phyloP scores from a whole-genome alignment of 2,329 filamentous ascomycete species.

The Penicillium sp. region DNA sequence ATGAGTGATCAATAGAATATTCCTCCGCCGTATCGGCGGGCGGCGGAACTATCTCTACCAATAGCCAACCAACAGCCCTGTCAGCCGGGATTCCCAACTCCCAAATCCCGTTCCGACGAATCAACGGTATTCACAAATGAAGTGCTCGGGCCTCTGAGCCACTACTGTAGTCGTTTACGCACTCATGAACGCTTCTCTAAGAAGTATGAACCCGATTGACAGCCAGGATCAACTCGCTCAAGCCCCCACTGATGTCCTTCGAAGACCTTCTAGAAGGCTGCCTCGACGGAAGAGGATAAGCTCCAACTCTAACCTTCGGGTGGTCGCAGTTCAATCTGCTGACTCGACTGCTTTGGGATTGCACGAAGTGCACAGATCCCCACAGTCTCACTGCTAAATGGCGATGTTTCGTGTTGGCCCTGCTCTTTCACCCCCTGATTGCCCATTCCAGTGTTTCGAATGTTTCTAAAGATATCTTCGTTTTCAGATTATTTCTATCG shows the following conservation, averaged over 20 bases:
- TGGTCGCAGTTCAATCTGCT: slow-evolving; percentile 1
- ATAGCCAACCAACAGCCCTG: neutral
- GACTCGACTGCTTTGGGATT: neutral
- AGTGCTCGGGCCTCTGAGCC: slow-evolving; percentile 11
- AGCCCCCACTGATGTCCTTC: neutral
- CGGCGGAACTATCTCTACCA: neutral
- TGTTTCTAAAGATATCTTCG: slow-evolving; percentile 16
- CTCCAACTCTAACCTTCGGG: neutral
- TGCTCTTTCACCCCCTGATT: slow-evolving; percentile 5
- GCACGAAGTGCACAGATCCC: neutral
- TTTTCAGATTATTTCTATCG: slow-evolving; percentile 7
- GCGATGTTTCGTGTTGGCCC: neutral
- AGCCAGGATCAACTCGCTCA: slow-evolving; percentile 9
- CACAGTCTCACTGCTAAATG: slow-evolving; percentile 7
- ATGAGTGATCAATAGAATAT: neutral
- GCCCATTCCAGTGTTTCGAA: neutral
- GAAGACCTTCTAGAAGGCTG: slow-evolving; percentile 6
- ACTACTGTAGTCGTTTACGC: neutral
- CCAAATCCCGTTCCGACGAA: neutral
- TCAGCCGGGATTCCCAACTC: neutral
- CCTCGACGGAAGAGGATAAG: neutral
- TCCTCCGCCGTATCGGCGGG: neutral
- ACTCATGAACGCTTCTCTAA: neutral
- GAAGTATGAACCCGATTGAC: slow-evolving; percentile 9
- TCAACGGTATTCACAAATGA: neutral